A percentile compares a stretch with the other conserved stretches of the same genome.
Evolutionary conservation across 306 rosid genomes (phyloP).

Genomic region (Fragaria vesca): DNA sequence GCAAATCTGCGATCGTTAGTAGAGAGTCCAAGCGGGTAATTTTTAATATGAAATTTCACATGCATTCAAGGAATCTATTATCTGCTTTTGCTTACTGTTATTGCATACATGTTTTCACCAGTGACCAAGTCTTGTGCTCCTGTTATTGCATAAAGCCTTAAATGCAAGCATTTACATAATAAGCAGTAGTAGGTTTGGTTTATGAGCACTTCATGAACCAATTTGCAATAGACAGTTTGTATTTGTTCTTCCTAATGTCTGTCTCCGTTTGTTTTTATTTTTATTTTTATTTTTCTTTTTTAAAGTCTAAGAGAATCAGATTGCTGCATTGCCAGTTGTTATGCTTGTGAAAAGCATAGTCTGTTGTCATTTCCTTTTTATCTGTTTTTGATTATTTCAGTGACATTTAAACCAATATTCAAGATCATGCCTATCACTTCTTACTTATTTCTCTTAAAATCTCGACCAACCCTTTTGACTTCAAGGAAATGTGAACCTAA

Average conservation of each 20-base stretch:
- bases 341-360: background rate
- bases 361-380: background rate
- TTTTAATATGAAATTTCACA: constrained; percentile 12
- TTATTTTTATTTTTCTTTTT: background rate
- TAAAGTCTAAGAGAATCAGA: background rate
- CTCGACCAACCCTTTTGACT: background rate
- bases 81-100: background rate
- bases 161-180: constrained; percentile 79
- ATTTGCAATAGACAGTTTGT: background rate
- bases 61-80: background rate
- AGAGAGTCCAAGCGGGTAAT: constrained; percentile 83
- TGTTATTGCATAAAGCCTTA: constrained; percentile 25
- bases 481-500: background rate
- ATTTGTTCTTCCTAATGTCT: background rate
- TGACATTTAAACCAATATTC: no score
- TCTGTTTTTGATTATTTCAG: background rate
- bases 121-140: constrained; percentile 14
- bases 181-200: constrained; percentile 74
- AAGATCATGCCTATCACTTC: no score
- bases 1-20: constrained; percentile 78
- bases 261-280: background rate
- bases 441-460: no score
- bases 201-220: constrained; percentile 20
- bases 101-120: background rate
- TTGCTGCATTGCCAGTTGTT: background rate